Evolutionary conservation across 257 asterid species (phyloP).

Genomic region (Coffea eugenioides): DNA sequence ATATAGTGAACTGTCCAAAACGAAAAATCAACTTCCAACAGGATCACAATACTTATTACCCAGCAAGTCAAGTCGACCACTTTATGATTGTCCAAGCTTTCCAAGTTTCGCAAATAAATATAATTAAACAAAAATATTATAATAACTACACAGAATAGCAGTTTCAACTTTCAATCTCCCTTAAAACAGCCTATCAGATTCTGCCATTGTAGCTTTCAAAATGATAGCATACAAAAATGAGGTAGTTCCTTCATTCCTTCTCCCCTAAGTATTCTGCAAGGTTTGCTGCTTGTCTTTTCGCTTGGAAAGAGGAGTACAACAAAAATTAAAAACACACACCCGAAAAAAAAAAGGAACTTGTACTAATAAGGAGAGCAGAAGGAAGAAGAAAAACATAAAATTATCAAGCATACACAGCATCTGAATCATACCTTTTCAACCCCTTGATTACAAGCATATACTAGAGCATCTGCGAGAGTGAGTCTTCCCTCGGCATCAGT

Average conservation of each 20-base stretch:
- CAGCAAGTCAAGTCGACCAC: neutral
- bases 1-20: neutral
- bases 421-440: constrained; percentile 73
- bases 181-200: neutral
- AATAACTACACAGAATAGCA: neutral
- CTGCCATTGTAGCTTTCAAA: neutral
- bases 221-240: neutral
- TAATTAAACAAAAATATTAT: neutral
- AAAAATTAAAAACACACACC: neutral
- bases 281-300: neutral
- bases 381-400: neutral
- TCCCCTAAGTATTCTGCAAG: neutral
- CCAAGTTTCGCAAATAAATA: neutral
- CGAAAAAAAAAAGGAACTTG: neutral
- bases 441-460: constrained; percentile 96
- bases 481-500: constrained; percentile 99
- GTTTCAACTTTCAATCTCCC: neutral
- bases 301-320: neutral
- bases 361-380: neutral
- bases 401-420: neutral
- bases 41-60: neutral
- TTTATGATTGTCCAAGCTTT: neutral
- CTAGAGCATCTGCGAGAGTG: constrained; percentile 95
- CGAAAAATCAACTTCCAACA: neutral
- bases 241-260: neutral